These are phyloP conservation scores for Cyclocybe aegerita DNA, from an alignment of 768 basidiomycete species.

Conservation along the genomic window DNA sequence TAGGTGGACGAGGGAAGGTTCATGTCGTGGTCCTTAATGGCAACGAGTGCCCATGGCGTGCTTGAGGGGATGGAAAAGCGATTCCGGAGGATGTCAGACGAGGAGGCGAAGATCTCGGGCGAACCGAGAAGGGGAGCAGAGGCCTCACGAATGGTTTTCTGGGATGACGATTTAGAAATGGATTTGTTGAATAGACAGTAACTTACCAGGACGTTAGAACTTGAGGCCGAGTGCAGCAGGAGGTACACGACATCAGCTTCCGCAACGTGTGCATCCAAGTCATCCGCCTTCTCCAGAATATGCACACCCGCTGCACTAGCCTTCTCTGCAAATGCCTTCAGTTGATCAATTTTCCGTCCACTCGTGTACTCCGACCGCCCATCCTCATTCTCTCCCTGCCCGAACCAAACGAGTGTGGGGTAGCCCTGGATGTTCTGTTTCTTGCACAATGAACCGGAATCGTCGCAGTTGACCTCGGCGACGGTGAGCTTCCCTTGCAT, in stretches of 20 bases:
- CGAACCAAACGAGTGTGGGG: constrained; percentile 77
- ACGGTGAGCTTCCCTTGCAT: constrained; percentile 75
- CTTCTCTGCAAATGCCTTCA: constrained; percentile 75
- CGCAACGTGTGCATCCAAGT: constrained; percentile 37
- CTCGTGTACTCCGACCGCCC: constrained; percentile 74
- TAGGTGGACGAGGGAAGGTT: constrained; percentile 46
- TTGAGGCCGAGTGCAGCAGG: constrained; percentile 46
- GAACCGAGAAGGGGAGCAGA: constrained; percentile 45
- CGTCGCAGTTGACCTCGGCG: constrained; percentile 90
- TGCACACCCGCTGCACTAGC: constrained; percentile 58
- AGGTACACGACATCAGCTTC: constrained; percentile 53
- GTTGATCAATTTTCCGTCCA: constrained; percentile 65
- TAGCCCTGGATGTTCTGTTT: constrained; percentile 72
- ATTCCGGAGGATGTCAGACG: constrained; percentile 34
- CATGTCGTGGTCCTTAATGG: constrained; percentile 59
- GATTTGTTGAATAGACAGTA: not conserved
- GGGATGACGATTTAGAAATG: not conserved
- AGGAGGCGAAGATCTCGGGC: constrained; percentile 42
- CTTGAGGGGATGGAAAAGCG: constrained; percentile 35
- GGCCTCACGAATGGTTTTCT: constrained; percentile 37
- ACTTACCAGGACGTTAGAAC: constrained; percentile 32
- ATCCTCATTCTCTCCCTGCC: constrained; percentile 50
- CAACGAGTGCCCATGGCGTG: constrained; percentile 64
- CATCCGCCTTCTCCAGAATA: constrained; percentile 30
- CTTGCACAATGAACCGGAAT: constrained; percentile 63